A percentile compares a stretch with the other conserved stretches of the same genome.
Evolutionary conservation across 1,139 yeast species (phyloP).

Genomic region (Geotrichum macrosporum): DNA sequence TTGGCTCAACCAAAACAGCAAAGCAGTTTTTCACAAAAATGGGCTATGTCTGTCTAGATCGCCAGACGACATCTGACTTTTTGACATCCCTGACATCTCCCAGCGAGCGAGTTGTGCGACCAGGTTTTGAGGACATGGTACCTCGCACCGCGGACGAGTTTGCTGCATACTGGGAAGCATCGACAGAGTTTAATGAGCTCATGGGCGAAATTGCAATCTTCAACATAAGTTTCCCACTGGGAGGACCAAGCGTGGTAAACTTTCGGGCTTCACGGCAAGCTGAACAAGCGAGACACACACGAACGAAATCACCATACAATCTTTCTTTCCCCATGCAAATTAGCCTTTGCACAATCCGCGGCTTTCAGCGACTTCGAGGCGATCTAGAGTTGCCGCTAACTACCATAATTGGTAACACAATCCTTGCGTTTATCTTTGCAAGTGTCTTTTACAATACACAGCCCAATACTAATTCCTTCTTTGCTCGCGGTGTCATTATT

Average conservation of each 20-base stretch:
- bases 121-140: slow-evolving; percentile 40
- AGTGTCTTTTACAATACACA: slow-evolving; percentile 53
- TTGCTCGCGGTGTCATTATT: slow-evolving; percentile 47
- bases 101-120: slow-evolving; percentile 41
- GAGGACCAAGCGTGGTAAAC: slow-evolving; percentile 29
- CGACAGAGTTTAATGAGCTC: slow-evolving; percentile 44
- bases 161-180: slow-evolving; percentile 50
- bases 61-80: slow-evolving; percentile 57
- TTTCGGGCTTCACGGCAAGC: slow-evolving; percentile 24
- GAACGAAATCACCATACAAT: too few relatives aligned
- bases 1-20: slow-evolving; percentile 51
- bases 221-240: slow-evolving; percentile 40
- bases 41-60: slow-evolving; percentile 56
- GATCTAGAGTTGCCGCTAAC: slow-evolving; percentile 49
- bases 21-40: slow-evolving; percentile 49
- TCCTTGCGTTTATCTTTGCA: slow-evolving; percentile 50
- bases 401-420: slow-evolving; percentile 45
- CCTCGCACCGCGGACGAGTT: slow-evolving; percentile 55
- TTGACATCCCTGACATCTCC: slow-evolving; percentile 61
- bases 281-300: slow-evolving; percentile 34
- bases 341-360: slow-evolving; percentile 41
- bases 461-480: slow-evolving; percentile 47
- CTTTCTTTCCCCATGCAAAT: slow-evolving; percentile 39
- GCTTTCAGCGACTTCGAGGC: slow-evolving; percentile 52
- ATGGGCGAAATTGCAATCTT: slow-evolving; percentile 42